A percentile compares a stretch with the other conserved stretches of the same genome.
Evolutionary conservation across 2,329 filamentous ascomycete species (phyloP).

Genomic region (Aureobasidium namibiae): DNA sequence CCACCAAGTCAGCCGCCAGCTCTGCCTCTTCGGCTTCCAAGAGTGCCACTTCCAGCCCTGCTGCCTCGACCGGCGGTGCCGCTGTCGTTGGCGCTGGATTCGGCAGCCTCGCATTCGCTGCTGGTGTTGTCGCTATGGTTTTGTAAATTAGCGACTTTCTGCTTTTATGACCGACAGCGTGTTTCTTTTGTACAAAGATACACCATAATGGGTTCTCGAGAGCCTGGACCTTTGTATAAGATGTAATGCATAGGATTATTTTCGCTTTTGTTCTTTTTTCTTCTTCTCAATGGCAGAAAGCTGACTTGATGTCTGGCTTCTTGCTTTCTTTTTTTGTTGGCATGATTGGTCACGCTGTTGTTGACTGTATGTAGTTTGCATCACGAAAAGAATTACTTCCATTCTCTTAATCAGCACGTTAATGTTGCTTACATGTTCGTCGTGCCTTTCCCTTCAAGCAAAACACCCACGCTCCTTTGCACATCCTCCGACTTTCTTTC

Average conservation of each 20-base stretch:
- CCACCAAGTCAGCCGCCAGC: conserved; percentile 13
- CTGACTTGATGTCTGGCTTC: not conserved
- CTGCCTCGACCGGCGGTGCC: conserved; percentile 27
- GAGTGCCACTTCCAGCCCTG: conserved; percentile 36
- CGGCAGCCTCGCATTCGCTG: conserved; percentile 30
- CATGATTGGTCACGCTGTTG: too few relatives aligned
- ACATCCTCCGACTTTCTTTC: too few relatives aligned
- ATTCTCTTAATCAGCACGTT: too few relatives aligned
- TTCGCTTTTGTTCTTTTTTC: not conserved
- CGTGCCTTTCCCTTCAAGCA: not conserved
- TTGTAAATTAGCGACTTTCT: not conserved
- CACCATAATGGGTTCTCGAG: too few relatives aligned
- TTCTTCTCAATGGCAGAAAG: not conserved
- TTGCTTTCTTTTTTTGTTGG: not conserved
- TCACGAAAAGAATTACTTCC: not conserved
- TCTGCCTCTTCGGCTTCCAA: conserved; percentile 40
- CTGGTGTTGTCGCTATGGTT: conserved; percentile 29
- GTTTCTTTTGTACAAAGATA: too few relatives aligned
- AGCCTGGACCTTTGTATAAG: not conserved
- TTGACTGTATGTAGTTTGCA: not conserved
- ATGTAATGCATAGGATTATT: not conserved
- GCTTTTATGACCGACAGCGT: too few relatives aligned
- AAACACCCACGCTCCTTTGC: too few relatives aligned
- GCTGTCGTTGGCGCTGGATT: conserved; percentile 29
- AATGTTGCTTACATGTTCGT: not conserved